Conservation (phyloP, 495 filamentous ascomycete genomes). For the Hyaloscypha finlandica region DNA sequence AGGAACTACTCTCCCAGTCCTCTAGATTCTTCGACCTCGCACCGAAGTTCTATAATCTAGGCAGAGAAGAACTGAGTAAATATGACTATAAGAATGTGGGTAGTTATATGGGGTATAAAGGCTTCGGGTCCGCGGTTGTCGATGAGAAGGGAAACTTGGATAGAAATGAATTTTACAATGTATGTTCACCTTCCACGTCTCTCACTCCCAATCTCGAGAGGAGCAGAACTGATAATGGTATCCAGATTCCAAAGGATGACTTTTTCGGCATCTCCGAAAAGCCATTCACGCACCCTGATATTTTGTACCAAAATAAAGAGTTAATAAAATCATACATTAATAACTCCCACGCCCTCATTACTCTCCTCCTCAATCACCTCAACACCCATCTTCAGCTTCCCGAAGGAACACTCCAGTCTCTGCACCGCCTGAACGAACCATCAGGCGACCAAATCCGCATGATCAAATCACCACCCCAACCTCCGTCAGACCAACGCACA, state of each 20-base stretch:
- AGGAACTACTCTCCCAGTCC: constrained; percentile 44
- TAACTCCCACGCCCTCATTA: constrained; percentile 50
- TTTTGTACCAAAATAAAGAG: constrained; percentile 43
- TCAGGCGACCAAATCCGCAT: constrained; percentile 65
- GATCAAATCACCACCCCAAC: constrained; percentile 49
- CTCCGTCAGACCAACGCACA: constrained; percentile 41
- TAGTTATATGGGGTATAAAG: constrained; percentile 58
- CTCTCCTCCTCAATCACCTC: constrained; percentile 50
- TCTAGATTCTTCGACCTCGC: constrained; percentile 49
- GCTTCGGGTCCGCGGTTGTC: constrained; percentile 48
- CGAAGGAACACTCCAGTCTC: constrained; percentile 43
- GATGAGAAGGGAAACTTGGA: constrained; percentile 57
- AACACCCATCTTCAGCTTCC: constrained; percentile 53
- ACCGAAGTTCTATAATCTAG: constrained; percentile 49
- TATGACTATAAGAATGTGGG: constrained; percentile 47
- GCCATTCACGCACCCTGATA: constrained; percentile 46
- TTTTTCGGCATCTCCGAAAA: constrained; percentile 46
- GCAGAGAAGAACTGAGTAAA: constrained; percentile 52
- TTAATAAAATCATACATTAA: constrained; percentile 50
- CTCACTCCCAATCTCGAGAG: constrained; percentile 1
- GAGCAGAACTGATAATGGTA: background rate
- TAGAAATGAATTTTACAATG: constrained; percentile 66
- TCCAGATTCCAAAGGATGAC: constrained; percentile 52
- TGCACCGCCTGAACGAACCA: constrained; percentile 49
- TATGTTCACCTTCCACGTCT: constrained; percentile 31